Percentiles rank a stretch among this genome's conserved stretches.
Evolutionary conservation across 2,329 filamentous ascomycete species (phyloP).

Genomic region (Sclerotinia subarctica): DNA sequence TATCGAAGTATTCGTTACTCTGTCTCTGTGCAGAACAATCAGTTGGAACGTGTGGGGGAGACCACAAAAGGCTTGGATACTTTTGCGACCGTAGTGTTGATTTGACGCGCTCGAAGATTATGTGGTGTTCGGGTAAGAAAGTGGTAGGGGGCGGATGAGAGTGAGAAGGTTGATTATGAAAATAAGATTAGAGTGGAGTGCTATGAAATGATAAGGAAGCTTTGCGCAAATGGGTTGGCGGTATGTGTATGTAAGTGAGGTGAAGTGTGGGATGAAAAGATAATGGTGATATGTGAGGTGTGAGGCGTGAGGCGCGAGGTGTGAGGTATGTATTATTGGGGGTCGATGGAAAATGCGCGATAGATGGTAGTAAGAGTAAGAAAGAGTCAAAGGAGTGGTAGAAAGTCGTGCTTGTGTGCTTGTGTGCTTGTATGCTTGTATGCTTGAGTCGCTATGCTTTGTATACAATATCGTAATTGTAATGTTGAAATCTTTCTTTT

Average conservation of each 20-base stretch:
- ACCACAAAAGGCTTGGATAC: conserved; percentile 14
- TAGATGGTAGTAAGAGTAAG: neutral
- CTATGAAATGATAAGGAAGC: conserved; percentile 16
- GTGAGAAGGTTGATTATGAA: conserved; percentile 22
- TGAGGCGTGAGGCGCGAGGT: neutral
- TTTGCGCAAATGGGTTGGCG: conserved; percentile 1
- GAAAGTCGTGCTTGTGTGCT: neutral
- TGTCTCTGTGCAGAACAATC: conserved; percentile 4
- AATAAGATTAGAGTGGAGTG: conserved; percentile 21
- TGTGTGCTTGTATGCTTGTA: neutral
- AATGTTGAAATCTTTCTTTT: neutral
- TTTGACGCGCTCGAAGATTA: conserved; percentile 19
- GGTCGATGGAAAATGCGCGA: conserved; percentile 2
- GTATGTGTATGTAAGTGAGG: neutral
- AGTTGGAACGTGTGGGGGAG: conserved; percentile 1
- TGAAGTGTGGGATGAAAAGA: neutral
- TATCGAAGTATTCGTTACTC: neutral
- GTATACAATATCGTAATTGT: conserved; percentile 1
- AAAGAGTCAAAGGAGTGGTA: neutral
- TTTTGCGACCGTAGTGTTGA: conserved; percentile 21
- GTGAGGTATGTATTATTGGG: neutral
- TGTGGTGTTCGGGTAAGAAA: conserved; percentile 18
- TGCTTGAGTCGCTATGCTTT: neutral
- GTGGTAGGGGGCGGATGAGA: conserved; percentile 19
- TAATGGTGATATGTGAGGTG: neutral